Conservation (phyloP, 2,329 filamentous ascomycete species). For the Annulohypoxylon truncatum region DNA sequence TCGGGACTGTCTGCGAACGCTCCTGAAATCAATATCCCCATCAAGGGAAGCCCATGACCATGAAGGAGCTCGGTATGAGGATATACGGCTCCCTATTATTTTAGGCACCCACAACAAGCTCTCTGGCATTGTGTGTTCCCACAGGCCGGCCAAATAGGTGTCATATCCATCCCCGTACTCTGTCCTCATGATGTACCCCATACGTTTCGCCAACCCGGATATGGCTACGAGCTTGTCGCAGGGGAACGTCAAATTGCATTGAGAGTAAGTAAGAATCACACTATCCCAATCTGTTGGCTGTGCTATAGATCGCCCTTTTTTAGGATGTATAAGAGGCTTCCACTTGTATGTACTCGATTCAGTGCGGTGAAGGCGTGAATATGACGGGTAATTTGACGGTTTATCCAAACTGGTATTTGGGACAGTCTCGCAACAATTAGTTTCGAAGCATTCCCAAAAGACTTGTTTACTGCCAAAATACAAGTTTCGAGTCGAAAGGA, state of each 20-base stretch:
- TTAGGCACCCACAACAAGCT: conserved; percentile 28
- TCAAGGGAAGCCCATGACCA: conserved; percentile 43
- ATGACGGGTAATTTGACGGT: neutral
- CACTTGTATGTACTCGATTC: neutral
- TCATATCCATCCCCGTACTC: neutral
- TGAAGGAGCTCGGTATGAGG: conserved; percentile 41
- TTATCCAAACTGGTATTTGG: neutral
- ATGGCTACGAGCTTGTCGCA: conserved; percentile 40
- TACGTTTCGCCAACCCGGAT: conserved; percentile 36
- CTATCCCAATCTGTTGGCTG: conserved; percentile 2
- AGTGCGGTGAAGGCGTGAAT: neutral
- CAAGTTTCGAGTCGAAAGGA: conserved; percentile 38
- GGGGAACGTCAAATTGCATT: conserved; percentile 25
- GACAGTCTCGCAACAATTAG: conserved; percentile 32
- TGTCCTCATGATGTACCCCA: conserved; percentile 12
- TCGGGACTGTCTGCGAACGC: neutral
- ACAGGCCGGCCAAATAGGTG: conserved; percentile 34
- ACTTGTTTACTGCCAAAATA: conserved; percentile 40
- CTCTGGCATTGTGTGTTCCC: conserved; percentile 26
- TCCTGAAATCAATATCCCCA: conserved; percentile 18
- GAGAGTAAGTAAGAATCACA: conserved; percentile 17
- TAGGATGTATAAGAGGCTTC: conserved; percentile 18
- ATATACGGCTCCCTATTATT: no score
- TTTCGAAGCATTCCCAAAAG: conserved; percentile 39
- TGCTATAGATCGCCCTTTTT: neutral